Conservation (phyloP, 805 yeast species). For the Monosporozyma aerobia region DNA sequence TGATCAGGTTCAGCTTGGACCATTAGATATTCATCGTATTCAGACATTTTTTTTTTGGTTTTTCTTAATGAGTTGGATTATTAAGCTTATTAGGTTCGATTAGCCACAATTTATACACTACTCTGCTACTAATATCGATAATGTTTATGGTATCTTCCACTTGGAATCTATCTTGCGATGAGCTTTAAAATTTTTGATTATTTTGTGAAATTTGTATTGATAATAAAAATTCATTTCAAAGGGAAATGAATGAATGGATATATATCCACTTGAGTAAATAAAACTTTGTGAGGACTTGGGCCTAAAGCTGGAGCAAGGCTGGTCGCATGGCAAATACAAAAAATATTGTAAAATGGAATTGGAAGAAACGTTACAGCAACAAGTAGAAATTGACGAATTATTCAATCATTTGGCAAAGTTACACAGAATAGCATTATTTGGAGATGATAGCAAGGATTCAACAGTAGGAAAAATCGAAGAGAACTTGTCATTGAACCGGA, state of each 20-base stretch:
- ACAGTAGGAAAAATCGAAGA: not conserved
- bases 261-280: no score
- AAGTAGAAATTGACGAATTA: conserved; percentile 16
- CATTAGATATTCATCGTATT: conserved; percentile 36
- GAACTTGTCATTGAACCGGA: conserved; percentile 10
- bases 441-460: not conserved
- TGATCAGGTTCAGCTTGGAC: conserved; percentile 44
- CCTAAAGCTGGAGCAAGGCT: no score
- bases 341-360: conserved; percentile 4
- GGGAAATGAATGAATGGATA: not conserved
- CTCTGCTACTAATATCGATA: no score
- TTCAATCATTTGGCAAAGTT: conserved; percentile 12
- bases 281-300: no score
- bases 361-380: conserved; percentile 20
- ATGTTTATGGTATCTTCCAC: not conserved
- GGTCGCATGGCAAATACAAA: no score
- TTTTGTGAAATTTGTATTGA: not conserved
- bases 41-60: conserved; percentile 1
- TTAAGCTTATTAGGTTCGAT: not conserved
- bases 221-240: not conserved
- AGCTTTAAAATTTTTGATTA: not conserved
- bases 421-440: conserved; percentile 16
- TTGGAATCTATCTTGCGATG: not conserved
- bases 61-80: no score
- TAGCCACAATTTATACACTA: not conserved